Evolutionary conservation across 371 early-diverging fungal genomes (phyloP), one percentile per base, ranked within the genome.

Genomic region (Sporodiniella umbellata): DNA sequence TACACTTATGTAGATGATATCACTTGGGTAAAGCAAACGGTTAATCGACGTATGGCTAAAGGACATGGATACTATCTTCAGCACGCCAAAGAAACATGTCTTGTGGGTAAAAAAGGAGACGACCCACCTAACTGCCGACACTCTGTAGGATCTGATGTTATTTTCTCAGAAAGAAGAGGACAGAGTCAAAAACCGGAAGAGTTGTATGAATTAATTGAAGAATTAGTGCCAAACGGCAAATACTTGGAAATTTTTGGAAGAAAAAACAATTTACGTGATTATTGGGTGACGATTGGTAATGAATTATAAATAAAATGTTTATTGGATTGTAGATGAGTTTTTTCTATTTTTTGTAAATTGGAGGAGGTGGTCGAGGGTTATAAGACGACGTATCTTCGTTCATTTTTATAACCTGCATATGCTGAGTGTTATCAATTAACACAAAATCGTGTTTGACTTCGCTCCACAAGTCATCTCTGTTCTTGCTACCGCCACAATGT

Each of bases 151-250:
- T 89, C 91, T 0, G 96, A 95, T 68, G 90, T 94, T 24, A 94
- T 95, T 45, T 94, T 88, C 64, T 88, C 92, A 1, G 92, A 93
- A 64, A 78, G 95, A 53, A 79, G 96, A 39, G 96, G 94, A 18
- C 95, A 94, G 64, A 92, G 92, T 71, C 95, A 94, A 63, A 95
- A 95, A 56, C 96, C 95, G 1, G 92, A 93, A 62, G 93, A 94
- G 63, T 66, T 95, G 45, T 95, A 95, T 72, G 91, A 92, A 59
- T 68, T 94, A 60, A 92, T 94, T 49, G 95, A 95, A 64, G 84
- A 90, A 60, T 72, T 95, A 35, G 88, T 94, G 4, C 95, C 95
- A 11, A 79, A 89, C 65, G 94, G 87, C 30, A 83, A 81, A 58
- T 93, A 94, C 64, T 76, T 94, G 19, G 94, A 95, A 63, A 95